These are phyloP conservation scores for Aspergillus alliaceus DNA, from an alignment of 2,329 filamentous ascomycete genomes.

Conservation along the genomic window DNA sequence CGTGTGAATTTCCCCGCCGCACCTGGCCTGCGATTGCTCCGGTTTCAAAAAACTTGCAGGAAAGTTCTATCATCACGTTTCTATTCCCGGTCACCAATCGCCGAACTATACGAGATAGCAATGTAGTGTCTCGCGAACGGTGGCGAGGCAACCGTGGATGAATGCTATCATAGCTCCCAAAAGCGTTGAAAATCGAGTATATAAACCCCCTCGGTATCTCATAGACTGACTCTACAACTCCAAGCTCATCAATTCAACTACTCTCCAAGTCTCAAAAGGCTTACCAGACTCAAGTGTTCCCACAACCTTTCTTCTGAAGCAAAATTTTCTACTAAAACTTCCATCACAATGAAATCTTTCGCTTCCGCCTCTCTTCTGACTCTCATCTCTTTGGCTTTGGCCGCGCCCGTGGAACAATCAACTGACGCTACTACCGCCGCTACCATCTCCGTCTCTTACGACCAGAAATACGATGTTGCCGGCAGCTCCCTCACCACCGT, in stretches of 20 bases:
- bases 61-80: not conserved
- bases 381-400: conserved; percentile 24
- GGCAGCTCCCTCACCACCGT: conserved; percentile 57
- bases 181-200: not conserved
- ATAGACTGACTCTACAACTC: not conserved
- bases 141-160: not conserved
- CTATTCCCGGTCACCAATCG: not conserved
- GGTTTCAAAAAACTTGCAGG: not conserved
- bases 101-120: not conserved
- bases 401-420: conserved; percentile 16
- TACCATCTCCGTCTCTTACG: conserved; percentile 63
- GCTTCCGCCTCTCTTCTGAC: conserved; percentile 21
- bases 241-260: not conserved
- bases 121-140: not conserved
- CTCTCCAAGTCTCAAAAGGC: not conserved
- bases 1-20: not conserved
- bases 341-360: conserved; percentile 28
- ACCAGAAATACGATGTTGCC: conserved; percentile 67
- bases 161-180: not conserved
- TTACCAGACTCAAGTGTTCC: not conserved
- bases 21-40: not conserved
- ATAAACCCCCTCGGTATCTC: not conserved
- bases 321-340: not conserved
- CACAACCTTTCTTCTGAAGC: not conserved
- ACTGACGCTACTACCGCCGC: not conserved